Conservation (phyloP, 345 rosid genomes). For the Dovyalis caffra region DNA sequence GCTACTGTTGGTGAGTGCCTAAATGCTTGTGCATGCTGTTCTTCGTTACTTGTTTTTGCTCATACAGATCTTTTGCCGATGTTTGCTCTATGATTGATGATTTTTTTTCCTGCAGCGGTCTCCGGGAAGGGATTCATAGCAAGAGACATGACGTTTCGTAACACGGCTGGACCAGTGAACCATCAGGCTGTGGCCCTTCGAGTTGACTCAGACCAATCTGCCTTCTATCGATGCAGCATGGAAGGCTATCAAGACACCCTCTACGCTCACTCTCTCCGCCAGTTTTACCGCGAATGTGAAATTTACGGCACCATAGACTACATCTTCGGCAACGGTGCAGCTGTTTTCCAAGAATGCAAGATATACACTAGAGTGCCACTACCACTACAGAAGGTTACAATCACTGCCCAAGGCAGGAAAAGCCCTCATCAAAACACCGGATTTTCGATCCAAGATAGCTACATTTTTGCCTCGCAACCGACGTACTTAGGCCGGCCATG, state of each 20-base stretch:
- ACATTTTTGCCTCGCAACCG: conserved; percentile 24
- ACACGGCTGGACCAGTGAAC: conserved; percentile 25
- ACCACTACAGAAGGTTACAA: conserved; percentile 29
- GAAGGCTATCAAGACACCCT: conserved; percentile 33
- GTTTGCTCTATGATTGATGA: neutral
- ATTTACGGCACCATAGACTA: conserved; percentile 32
- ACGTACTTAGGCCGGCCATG: conserved; percentile 31
- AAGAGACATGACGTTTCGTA: conserved; percentile 30
- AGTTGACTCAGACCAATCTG: conserved; percentile 32
- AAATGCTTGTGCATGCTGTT: neutral
- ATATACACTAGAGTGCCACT: conserved; percentile 29
- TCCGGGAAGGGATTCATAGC: conserved; percentile 33
- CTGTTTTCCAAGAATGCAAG: conserved; percentile 26
- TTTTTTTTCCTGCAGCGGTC: conserved; percentile 9
- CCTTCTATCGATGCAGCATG: conserved; percentile 30
- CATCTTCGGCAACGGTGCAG: conserved; percentile 37
- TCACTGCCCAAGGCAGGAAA: conserved; percentile 31
- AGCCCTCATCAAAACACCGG: conserved; percentile 29
- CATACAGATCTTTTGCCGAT: neutral
- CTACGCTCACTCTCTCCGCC: conserved; percentile 30
- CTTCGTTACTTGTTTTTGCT: neutral
- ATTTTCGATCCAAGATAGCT: conserved; percentile 27
- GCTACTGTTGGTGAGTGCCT: conserved; percentile 30
- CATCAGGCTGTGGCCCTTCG: conserved; percentile 30
- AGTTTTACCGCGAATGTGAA: conserved; percentile 28